A percentile compares a stretch with the other conserved stretches of the same genome.
Evolutionary conservation across 768 basidiomycete genomes (phyloP).

Genomic region (Hygrocybe coccinea): DNA sequence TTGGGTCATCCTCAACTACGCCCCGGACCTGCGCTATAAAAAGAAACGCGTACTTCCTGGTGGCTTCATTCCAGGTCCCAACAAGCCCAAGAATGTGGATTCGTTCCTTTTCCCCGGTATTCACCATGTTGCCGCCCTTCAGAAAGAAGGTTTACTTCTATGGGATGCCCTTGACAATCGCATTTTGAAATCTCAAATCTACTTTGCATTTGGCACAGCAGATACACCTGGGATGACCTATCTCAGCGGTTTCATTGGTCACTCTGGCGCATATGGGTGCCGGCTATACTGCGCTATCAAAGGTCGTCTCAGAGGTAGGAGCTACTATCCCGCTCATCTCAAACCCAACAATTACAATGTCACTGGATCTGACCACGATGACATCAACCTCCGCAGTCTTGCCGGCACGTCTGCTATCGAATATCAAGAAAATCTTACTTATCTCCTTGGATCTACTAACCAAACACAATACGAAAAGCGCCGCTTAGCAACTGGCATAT

Average conservation of each 20-base stretch:
- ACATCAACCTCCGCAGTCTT: conserved; percentile 12
- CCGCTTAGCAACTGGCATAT: too few species aligned
- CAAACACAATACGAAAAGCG: too few species aligned
- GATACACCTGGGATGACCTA: conserved; percentile 32
- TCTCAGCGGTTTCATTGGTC: conserved; percentile 33
- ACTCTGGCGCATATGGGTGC: conserved; percentile 35
- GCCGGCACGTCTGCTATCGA: too few species aligned
- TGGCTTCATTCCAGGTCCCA: conserved; percentile 25
- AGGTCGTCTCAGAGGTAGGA: conserved; percentile 28
- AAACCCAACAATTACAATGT: conserved; percentile 24
- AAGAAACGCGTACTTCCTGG: conserved; percentile 22
- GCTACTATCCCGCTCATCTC: conserved; percentile 33
- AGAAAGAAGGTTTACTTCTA: conserved; percentile 27
- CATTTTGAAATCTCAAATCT: conserved; percentile 15
- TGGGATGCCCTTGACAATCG: conserved; percentile 26
- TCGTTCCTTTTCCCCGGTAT: conserved; percentile 33
- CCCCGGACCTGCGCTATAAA: conserved; percentile 22
- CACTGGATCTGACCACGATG: conserved; percentile 19
- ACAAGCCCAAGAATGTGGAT: conserved; percentile 30
- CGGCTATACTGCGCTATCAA: conserved; percentile 26
- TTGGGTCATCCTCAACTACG: conserved; percentile 34
- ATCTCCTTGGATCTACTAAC: too few species aligned
- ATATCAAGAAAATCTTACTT: conserved; percentile 15
- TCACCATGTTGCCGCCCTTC: conserved; percentile 30
- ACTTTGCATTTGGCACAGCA: conserved; percentile 25